These are phyloP conservation scores for Corinectria fuckeliana DNA, from an alignment of 2,329 filamentous ascomycete genomes.

Conservation along the genomic window DNA sequence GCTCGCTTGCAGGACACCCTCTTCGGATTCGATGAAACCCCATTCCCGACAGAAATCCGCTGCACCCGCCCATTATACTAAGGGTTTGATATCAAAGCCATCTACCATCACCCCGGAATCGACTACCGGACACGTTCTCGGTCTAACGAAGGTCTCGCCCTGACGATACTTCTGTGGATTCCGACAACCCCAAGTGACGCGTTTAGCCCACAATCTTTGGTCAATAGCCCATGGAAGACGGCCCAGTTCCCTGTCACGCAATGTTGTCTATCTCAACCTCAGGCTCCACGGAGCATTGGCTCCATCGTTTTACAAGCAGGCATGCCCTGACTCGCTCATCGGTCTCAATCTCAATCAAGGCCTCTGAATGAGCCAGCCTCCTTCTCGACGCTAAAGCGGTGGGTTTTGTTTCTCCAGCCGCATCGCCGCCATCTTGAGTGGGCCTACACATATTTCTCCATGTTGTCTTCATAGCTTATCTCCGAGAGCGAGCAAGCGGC, in stretches of 20 bases:
- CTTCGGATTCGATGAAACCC: conserved; percentile 16
- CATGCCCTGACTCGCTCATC: conserved; percentile 31
- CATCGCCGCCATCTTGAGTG: conserved; percentile 17
- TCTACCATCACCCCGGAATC: background rate
- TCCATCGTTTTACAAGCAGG: conserved; percentile 18
- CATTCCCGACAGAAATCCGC: conserved; percentile 11
- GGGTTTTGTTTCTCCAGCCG: conserved; percentile 13
- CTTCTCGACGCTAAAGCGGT: conserved; percentile 20
- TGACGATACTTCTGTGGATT: background rate
- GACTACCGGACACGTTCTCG: background rate
- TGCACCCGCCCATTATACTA: background rate
- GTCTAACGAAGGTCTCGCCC: background rate
- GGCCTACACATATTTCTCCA: conserved; percentile 12
- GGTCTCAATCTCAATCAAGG: conserved; percentile 21
- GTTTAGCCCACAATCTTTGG: conserved; percentile 20
- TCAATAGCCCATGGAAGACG: conserved; percentile 26
- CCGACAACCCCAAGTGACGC: conserved; percentile 6
- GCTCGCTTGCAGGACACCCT: conserved; percentile 29
- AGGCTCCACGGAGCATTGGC: conserved; percentile 14
- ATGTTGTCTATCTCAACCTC: conserved; percentile 29
- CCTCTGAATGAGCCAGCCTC: conserved; percentile 16
- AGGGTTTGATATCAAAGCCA: background rate
- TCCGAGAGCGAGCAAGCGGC: conserved; percentile 1
- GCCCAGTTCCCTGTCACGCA: conserved; percentile 31
- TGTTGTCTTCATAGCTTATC: conserved; percentile 2